phyloP scores from a whole-genome alignment of 306 rosid species.

The Begonia masoniana region DNA sequence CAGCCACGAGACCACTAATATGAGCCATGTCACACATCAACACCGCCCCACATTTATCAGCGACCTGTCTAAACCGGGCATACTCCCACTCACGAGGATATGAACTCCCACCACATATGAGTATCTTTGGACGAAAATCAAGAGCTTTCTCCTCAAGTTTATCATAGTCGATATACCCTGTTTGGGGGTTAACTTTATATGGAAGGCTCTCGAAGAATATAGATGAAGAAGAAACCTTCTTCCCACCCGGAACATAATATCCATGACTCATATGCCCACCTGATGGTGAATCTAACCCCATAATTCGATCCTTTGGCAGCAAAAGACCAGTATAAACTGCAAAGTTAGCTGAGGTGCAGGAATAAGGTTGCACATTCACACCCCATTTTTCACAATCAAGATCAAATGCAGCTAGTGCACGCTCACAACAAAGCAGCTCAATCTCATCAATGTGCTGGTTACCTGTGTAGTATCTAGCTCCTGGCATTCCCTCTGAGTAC shows the following conservation, averaged over 20 bases:
- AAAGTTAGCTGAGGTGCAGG: slow-evolving; percentile 72
- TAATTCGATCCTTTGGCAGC: slow-evolving; percentile 62
- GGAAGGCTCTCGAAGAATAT: slow-evolving; percentile 67
- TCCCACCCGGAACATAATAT: slow-evolving; percentile 55
- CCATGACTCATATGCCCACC: slow-evolving; percentile 95
- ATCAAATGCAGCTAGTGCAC: slow-evolving; percentile 56
- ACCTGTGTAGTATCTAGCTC: slow-evolving; percentile 60
- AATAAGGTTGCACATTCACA: slow-evolving; percentile 86
- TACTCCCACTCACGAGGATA: slow-evolving; percentile 88
- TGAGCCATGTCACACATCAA: slow-evolving; percentile 95
- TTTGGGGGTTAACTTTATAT: slow-evolving; percentile 64
- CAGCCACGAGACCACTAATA: slow-evolving; percentile 78
- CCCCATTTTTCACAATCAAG: slow-evolving; percentile 71
- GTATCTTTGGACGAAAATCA: slow-evolving; percentile 71
- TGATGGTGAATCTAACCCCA: slow-evolving; percentile 81
- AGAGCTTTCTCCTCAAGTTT: slow-evolving; percentile 75
- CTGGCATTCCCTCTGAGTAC: slow-evolving; percentile 81
- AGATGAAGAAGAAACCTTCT: slow-evolving; percentile 61
- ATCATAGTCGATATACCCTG: slow-evolving; percentile 61
- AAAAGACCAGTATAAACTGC: slow-evolving; percentile 73
- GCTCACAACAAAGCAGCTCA: slow-evolving; percentile 62
- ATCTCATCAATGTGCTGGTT: slow-evolving; percentile 66
- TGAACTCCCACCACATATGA: slow-evolving; percentile 83
- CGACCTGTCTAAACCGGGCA: slow-evolving; percentile 48
- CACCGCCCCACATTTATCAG: slow-evolving; percentile 70